Percentiles rank a stretch among this genome's conserved stretches.
Evolutionary conservation across 2,329 filamentous ascomycete species (phyloP).

Genomic region (Hypoxylon sp.): DNA sequence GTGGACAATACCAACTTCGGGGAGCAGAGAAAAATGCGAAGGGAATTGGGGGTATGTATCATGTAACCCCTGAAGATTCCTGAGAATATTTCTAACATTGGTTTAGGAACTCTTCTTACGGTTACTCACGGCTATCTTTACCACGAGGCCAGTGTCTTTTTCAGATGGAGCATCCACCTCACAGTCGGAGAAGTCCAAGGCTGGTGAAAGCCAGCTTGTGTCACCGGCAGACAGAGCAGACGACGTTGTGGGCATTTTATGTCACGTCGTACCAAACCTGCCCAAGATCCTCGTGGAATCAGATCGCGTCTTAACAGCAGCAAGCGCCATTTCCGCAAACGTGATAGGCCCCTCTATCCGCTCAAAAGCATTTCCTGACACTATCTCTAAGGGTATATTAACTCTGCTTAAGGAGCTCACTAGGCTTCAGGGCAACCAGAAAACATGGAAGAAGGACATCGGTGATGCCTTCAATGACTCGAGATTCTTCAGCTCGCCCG

Average conservation of each 20-base stretch:
- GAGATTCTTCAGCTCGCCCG: conserved; percentile 81
- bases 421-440: conserved; percentile 82
- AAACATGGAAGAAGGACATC: conserved; percentile 93
- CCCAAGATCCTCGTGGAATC: conserved; percentile 85
- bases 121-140: conserved; percentile 92
- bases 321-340: conserved; percentile 83
- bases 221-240: conserved; percentile 67
- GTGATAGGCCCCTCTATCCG: conserved; percentile 85
- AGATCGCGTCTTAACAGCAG: conserved; percentile 84
- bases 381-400: conserved; percentile 78
- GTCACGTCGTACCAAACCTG: conserved; percentile 81
- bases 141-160: conserved; percentile 83
- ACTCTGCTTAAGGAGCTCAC: conserved; percentile 81
- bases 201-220: conserved; percentile 49
- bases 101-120: conserved; percentile 86
- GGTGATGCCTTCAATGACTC: conserved; percentile 91
- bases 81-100: conserved; percentile 47
- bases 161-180: conserved; percentile 63
- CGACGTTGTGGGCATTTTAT: conserved; percentile 84
- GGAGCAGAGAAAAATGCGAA: conserved; percentile 90
- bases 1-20: conserved; percentile 98
- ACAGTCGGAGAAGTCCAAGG: conserved; percentile 55
- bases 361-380: conserved; percentile 88
- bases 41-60: conserved; percentile 82
- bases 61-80: background rate